Evolutionary conservation across 2,329 filamentous ascomycete species (phyloP).

Genomic region (Aspergillus sp.): DNA sequence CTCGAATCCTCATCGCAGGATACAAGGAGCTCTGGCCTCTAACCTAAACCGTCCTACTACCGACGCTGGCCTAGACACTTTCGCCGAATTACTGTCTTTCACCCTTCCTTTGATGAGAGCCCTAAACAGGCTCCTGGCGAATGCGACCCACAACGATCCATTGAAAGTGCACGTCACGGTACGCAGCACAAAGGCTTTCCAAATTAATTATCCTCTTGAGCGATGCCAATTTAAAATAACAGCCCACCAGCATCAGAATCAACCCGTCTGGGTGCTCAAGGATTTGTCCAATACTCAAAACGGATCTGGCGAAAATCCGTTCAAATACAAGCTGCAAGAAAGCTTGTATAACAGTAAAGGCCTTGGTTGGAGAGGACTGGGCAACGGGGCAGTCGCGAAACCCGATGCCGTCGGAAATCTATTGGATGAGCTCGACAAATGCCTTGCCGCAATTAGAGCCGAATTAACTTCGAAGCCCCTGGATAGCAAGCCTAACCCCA

Average conservation of each 20-base stretch:
- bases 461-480: background rate
- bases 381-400: slow-evolving; percentile 37
- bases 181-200: slow-evolving; percentile 37
- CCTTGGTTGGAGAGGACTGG: slow-evolving; percentile 42
- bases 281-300: slow-evolving; percentile 23
- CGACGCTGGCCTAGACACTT: slow-evolving; percentile 29
- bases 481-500: background rate
- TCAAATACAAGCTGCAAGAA: slow-evolving; percentile 27
- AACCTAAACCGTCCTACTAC: slow-evolving; percentile 34
- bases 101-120: slow-evolving; percentile 40
- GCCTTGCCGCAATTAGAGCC: slow-evolving; percentile 19
- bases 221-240: slow-evolving; percentile 34
- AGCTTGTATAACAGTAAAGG: slow-evolving; percentile 37
- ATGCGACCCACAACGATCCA: slow-evolving; percentile 21
- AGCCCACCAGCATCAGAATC: slow-evolving; percentile 26
- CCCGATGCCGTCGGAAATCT: slow-evolving; percentile 34
- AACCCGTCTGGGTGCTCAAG: slow-evolving; percentile 37
- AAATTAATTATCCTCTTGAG: slow-evolving; percentile 36
- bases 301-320: slow-evolving; percentile 17
- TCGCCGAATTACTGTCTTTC: slow-evolving; percentile 32
- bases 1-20: slow-evolving; percentile 41
- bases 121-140: slow-evolving; percentile 35
- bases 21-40: slow-evolving; percentile 39
- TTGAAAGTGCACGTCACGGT: slow-evolving; percentile 33
- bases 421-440: slow-evolving; percentile 32